Percentiles rank a stretch among this genome's conserved stretches.
Evolutionary conservation across 441 rosid species (phyloP).

Genomic region (Aleurites moluccanus): DNA sequence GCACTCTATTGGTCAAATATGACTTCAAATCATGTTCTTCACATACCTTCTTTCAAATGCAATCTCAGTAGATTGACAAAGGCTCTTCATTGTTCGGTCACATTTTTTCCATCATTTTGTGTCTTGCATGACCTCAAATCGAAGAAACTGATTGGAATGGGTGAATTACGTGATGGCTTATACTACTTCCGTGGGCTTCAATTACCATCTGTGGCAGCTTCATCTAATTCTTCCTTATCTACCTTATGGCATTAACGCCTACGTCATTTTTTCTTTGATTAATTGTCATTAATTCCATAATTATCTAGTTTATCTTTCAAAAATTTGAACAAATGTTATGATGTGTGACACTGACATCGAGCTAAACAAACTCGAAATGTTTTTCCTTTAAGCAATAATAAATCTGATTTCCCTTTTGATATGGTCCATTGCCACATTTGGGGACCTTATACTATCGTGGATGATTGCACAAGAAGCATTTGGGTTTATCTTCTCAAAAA

Average conservation of each 20-base stretch:
- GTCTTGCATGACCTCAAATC: neutral
- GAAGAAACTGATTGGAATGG: constrained; percentile 1
- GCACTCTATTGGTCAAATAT: neutral
- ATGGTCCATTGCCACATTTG: too few relatives aligned
- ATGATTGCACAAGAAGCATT: too few relatives aligned
- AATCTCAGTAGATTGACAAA: neutral
- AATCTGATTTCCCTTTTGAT: too few relatives aligned
- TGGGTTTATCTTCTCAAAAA: neutral
- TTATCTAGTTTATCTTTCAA: neutral
- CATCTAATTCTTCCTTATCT: neutral
- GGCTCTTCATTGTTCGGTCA: neutral
- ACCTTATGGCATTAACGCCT: neutral
- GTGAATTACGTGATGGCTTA: constrained; percentile 4
- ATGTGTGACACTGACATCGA: neutral
- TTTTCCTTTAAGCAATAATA: too few relatives aligned
- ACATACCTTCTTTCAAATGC: neutral
- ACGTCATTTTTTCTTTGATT: neutral
- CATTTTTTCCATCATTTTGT: neutral
- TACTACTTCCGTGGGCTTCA: neutral
- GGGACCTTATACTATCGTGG: too few relatives aligned
- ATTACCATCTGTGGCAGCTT: neutral
- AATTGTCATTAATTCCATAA: neutral
- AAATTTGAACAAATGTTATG: neutral
- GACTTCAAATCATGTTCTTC: neutral
- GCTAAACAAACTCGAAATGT: neutral